Base-by-base conservation (phyloP, 2,329 filamentous ascomycete genomes). In the Colletotrichum somersetense region DNA sequence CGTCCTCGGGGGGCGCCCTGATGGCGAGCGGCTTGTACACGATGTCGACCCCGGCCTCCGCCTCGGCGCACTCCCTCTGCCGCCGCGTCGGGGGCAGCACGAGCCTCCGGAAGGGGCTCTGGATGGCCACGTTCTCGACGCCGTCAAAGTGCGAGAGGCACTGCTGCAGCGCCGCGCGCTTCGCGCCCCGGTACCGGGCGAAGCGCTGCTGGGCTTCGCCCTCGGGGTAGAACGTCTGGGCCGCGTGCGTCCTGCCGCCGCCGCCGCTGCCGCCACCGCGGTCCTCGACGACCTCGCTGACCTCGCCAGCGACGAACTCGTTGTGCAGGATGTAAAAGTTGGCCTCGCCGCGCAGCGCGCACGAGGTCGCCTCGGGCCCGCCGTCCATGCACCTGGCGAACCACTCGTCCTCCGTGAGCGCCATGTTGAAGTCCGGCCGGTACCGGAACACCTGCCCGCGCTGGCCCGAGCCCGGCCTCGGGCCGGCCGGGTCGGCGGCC, bases 141-240 rank as follows among this genome's bases (percentile, higher is more conserved):
- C 76, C 82, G 40, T 78, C 77, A 58, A 85, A 81, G 16, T 78
- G 72, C 52, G 81, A 80, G 42, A 87, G 78, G 23, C 79, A 80
- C 40, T 81, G 80, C 74, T 87, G 84, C 30, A 87, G 77, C 23
- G 81, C 85, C 10, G 85, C 86, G 56, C 86, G 83, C 53, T 82
- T 80, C 66, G 79, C 80, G 1, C 85, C 86, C 14, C 84, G 83
- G 63, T 83, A 80, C 3, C 62, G 66, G 2, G 81, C 79, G 73
- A 81, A 84, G 23, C 74, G 62, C 16, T 74, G 52, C 40, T 79
- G 74, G 1, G 71, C 69, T 26, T 75, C 73, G 66, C 77, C 73
- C 20, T 74, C 66, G 48, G 78, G 76, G 53, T 72, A 69, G 20
- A 35, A 14, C 16, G 4, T 59, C 3, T 64, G 61, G 6, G 33